Base-by-base conservation (phyloP, 805 yeast species). In the Kuraishia ogatae region DNA sequence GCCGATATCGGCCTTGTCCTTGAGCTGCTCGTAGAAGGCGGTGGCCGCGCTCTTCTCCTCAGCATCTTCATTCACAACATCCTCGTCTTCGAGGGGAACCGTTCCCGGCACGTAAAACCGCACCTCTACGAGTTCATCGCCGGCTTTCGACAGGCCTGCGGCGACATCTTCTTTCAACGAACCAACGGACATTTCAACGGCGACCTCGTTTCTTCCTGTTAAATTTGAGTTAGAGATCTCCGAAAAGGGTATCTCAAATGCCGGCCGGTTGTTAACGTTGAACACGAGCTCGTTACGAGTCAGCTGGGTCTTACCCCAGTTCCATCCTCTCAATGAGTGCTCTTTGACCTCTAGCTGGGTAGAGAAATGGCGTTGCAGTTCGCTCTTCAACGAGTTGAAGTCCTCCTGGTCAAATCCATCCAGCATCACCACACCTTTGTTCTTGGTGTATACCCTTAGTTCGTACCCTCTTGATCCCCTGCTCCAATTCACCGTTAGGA, bases 281-380 rank as follows among this genome's bases (percentile, higher is more conserved):
- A 94, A 92, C 28, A 89, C 82, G 68, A 94, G 75, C 69, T 94
- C 99, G 62, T 90, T 89, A 68, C 97, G 82, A 21, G 96, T 97
- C 66, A 94, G 81, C 67, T 92, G 97, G 17, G 93, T 78, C 60
- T 86, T 84, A 54, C 99, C 99, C 99, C 99, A 94, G 71, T 94
- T 94, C 99, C 99, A 94, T 35, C 99, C 99, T 73, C 97, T 82
- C 60, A 94, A 74, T 3, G 97, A 87, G 71, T 94, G 99, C 64
- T 93, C 98, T 63, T 79, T 83, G 59, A 80, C 85, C 62, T 94
- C 98, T 56, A 94, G 77, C 55, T 81, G 80, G 49, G 89, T 74
- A 54, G 71, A 76, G 70, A 91, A 89, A 64, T 87, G 81, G 61
- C 91, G 77, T 65, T 87, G 91, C 61, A 94, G 76, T 61, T 92